Base-by-base conservation (phyloP, 177 flowering plant genomes). In the Vitis hybrid region DNA sequence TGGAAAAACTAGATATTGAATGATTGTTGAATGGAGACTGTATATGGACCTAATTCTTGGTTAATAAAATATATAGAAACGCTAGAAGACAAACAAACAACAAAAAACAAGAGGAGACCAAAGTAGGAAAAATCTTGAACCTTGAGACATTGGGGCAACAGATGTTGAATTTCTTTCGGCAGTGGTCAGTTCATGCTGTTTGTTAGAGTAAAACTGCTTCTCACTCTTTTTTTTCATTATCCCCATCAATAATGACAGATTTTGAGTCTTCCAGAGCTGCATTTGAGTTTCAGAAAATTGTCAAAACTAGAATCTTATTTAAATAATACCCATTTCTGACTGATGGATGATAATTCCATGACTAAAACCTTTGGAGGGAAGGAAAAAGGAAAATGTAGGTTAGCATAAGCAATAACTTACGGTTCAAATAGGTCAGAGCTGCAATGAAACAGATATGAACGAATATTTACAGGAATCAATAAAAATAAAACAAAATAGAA, bases 371-470 rank as follows among this genome's bases (percentile, higher is more conserved):
- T 13, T 10, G 23, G 23, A 40, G n/a, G 19, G 6, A 34, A 21
- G 11, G 40, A 3, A 52, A 32, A 64, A 52, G 7, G 12, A 26
- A 65, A 52, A 60, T 19, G 34, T 14, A 61, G 23, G 57, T 50
- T n/a, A 69, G 23, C 15, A 19, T 64, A 32, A 73, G 23, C 2
- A 49, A 64, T 40, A 52, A 58, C 94, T 86, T 86, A 94, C 98
- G 94, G 40, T 87, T 82, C 63, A 93, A 72, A 71, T 75, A 92
- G 1, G 91, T 85, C 70, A 93, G 70, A 13, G 97, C 93, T 1
- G 63, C 62, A 56, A 89, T 77, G 64, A 90, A 92, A 18, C 74
- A 71, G 30, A 83, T 18, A 18, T 18, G 19, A 18, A 18, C 19
- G 19, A 18, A 21, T 21, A 21, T 21, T 21, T 21, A 21, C 23